A percentile compares a stretch with the other conserved stretches of the same genome.
Conservation (phyloP, 73 alveolate species). For the Effrenium voratum region DNA sequence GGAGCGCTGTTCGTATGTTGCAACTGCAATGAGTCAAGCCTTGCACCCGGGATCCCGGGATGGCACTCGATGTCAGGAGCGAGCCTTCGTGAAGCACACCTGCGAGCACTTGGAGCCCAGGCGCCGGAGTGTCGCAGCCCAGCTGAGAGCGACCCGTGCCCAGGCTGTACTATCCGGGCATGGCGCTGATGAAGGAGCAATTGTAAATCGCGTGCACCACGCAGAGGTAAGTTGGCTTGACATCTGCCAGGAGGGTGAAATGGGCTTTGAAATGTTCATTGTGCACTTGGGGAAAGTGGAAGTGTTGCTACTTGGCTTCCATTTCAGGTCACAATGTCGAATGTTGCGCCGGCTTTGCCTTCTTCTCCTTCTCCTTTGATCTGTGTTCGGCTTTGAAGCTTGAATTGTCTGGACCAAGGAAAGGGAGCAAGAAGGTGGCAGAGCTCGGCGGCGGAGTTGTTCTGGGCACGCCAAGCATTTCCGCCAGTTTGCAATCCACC, state of each 20-base stretch:
- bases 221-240: not conserved
- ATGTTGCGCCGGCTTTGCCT: not conserved
- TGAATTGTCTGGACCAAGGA: not conserved
- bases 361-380: not conserved
- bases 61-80: conserved; percentile 9
- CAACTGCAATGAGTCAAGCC: too few species aligned
- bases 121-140: not conserved
- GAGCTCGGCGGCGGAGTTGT: conserved; percentile 88
- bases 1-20: conserved; percentile 11
- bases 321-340: not conserved
- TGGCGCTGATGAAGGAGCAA: conserved; percentile 93
- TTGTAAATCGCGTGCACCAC: too few species aligned
- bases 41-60: not conserved
- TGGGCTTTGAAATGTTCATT: conserved; percentile 93
- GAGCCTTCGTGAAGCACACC: conserved; percentile 65
- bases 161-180: conserved; percentile 89
- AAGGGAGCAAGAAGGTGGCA: conserved; percentile 64
- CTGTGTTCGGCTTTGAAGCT: not conserved
- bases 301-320: conserved; percentile 41
- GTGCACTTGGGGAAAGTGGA: conserved; percentile 59
- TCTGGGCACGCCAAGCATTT: not conserved
- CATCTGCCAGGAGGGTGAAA: conserved; percentile 51
- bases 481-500: not conserved
- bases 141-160: not conserved
- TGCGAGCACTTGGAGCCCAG: conserved; percentile 90